These are phyloP conservation scores for Neofusicoccum umdonicola DNA, from an alignment of 2,329 filamentous ascomycete species.

Conservation along the genomic window DNA sequence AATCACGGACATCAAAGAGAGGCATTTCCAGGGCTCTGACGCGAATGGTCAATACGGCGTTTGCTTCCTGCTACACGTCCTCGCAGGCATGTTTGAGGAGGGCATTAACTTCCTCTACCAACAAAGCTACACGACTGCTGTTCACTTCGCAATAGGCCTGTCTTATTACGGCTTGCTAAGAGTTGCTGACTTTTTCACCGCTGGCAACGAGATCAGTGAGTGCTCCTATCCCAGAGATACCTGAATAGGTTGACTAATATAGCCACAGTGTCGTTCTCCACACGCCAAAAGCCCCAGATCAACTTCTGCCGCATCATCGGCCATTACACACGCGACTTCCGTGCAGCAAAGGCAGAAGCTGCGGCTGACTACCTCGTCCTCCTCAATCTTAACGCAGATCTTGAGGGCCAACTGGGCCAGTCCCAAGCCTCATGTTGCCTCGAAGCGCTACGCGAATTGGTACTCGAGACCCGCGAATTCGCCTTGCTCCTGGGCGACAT, in stretches of 20 bases:
- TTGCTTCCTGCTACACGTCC: conserved; percentile 88
- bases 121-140: conserved; percentile 88
- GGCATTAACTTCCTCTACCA: conserved; percentile 88
- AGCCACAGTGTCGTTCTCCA: conserved; percentile 57
- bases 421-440: conserved; percentile 82
- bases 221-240: not conserved
- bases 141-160: conserved; percentile 89
- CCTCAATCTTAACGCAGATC: conserved; percentile 87
- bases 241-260: not conserved
- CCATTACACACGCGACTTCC: conserved; percentile 94
- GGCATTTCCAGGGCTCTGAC: conserved; percentile 82
- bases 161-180: conserved; percentile 87
- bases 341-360: conserved; percentile 80
- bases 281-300: conserved; percentile 72
- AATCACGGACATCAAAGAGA: conserved; percentile 82
- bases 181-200: conserved; percentile 75
- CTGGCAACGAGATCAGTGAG: conserved; percentile 56
- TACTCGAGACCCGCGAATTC: conserved; percentile 95
- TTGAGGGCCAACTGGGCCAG: conserved; percentile 69
- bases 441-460: conserved; percentile 87
- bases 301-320: conserved; percentile 93
- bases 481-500: conserved; percentile 92
- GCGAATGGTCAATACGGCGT: conserved; percentile 79
- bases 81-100: conserved; percentile 91
- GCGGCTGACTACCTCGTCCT: conserved; percentile 91